These are phyloP conservation scores for Brassica juncea DNA, from an alignment of 345 rosid species.

Conservation along the genomic window DNA sequence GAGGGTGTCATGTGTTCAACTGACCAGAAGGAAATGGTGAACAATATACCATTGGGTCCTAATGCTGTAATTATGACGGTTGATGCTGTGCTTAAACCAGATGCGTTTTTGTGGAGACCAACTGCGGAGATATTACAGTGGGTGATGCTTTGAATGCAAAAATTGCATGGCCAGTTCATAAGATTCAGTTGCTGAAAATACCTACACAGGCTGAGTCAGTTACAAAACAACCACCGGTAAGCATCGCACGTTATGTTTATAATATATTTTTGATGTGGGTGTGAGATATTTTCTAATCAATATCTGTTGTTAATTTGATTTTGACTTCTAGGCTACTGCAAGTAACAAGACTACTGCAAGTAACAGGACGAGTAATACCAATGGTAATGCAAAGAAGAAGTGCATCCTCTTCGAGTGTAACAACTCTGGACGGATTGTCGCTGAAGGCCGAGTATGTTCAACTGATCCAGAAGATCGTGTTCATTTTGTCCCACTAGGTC, in stretches of 20 bases:
- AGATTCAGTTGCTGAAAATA: not conserved
- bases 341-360: not conserved
- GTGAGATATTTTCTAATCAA: not conserved
- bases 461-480: not conserved
- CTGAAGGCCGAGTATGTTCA: not conserved
- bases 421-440: not conserved
- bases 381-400: not conserved
- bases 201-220: not conserved
- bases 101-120: not conserved
- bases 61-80: not conserved
- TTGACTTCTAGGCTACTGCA: no score
- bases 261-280: not conserved
- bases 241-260: not conserved
- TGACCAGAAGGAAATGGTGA: not conserved
- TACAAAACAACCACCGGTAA: not conserved
- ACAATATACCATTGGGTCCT: not conserved
- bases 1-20: not conserved
- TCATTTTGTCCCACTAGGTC: not conserved
- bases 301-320: no score
- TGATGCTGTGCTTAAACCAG: not conserved
- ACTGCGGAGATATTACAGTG: not conserved
- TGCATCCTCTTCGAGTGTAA: not conserved
- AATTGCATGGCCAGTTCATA: not conserved
- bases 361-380: not conserved
- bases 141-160: not conserved